Evolutionary conservation across 495 filamentous ascomycete genomes (phyloP).

Genomic region (Aspergillus indologenus): DNA sequence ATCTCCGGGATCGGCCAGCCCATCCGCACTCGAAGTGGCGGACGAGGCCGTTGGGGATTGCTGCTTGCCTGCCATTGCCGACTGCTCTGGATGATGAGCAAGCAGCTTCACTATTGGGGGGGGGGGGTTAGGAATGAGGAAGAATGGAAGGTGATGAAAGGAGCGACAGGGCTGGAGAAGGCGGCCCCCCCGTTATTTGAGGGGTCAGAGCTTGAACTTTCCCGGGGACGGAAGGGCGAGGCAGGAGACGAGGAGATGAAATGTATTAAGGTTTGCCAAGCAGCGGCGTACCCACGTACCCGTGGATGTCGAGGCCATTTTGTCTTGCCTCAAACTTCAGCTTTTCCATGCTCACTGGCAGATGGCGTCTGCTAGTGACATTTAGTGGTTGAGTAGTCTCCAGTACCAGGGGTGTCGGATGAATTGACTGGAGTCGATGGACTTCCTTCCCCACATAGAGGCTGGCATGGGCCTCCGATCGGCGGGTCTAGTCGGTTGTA

Average conservation of each 20-base stretch:
- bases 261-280: neutral
- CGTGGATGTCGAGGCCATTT: neutral
- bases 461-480: neutral
- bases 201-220: neutral
- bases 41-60: neutral
- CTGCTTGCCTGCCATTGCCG: neutral
- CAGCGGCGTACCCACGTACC: neutral
- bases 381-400: neutral
- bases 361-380: neutral
- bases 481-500: neutral
- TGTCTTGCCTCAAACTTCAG: neutral
- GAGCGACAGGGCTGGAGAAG: neutral
- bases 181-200: neutral
- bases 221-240: neutral
- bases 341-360: neutral
- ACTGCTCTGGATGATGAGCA: neutral
- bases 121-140: neutral
- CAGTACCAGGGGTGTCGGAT: neutral
- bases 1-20: slow-evolving; percentile 23
- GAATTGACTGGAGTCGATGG: no score
- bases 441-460: neutral
- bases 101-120: neutral
- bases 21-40: neutral
- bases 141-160: neutral
- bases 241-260: no score